Evolutionary conservation across 2,329 filamentous ascomycete species (phyloP).

Genomic region (Cladosporium phlei): DNA sequence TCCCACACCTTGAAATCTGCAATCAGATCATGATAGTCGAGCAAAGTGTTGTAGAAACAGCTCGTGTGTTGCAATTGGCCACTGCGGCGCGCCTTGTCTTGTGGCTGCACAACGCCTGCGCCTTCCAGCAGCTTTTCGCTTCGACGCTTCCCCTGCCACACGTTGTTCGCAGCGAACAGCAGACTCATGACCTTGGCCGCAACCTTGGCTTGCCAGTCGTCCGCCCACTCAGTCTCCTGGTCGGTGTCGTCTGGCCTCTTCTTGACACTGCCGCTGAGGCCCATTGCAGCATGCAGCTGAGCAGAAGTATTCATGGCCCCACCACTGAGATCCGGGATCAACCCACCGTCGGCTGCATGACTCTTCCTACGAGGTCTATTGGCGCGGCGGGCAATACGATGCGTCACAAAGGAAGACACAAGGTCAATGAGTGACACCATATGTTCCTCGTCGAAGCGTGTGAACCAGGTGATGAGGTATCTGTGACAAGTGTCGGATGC

Average conservation of each 20-base stretch:
- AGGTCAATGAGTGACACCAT: conserved; percentile 74
- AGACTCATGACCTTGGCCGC: conserved; percentile 75
- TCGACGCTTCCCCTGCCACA: conserved; percentile 29
- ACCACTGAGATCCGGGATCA: conserved; percentile 69
- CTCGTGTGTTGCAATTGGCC: conserved; percentile 72
- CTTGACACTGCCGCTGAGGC: conserved; percentile 44
- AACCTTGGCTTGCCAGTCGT: conserved; percentile 87
- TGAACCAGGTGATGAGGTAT: conserved; percentile 73
- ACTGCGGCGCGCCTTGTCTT: conserved; percentile 23
- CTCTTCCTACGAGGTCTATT: conserved; percentile 59
- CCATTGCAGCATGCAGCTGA: conserved; percentile 73
- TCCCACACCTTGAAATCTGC: conserved; percentile 89
- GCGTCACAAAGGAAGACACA: conserved; percentile 72
- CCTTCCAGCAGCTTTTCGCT: conserved; percentile 26
- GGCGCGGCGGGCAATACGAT: conserved; percentile 68
- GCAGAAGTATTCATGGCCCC: conserved; percentile 59
- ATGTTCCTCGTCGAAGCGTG: conserved; percentile 60
- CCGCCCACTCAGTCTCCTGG: conserved; percentile 58
- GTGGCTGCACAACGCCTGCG: conserved; percentile 42
- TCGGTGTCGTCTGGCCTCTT: conserved; percentile 52
- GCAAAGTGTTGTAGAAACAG: conserved; percentile 80
- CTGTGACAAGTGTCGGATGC: conserved; percentile 70
- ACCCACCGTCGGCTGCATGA: conserved; percentile 58
- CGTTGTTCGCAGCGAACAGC: conserved; percentile 76
- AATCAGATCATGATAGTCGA: conserved; percentile 82